A percentile compares a stretch with the other conserved stretches of the same genome.
phyloP scores from a whole-genome alignment of 2,329 filamentous ascomycete genomes.

The Cytospora piceicola region DNA sequence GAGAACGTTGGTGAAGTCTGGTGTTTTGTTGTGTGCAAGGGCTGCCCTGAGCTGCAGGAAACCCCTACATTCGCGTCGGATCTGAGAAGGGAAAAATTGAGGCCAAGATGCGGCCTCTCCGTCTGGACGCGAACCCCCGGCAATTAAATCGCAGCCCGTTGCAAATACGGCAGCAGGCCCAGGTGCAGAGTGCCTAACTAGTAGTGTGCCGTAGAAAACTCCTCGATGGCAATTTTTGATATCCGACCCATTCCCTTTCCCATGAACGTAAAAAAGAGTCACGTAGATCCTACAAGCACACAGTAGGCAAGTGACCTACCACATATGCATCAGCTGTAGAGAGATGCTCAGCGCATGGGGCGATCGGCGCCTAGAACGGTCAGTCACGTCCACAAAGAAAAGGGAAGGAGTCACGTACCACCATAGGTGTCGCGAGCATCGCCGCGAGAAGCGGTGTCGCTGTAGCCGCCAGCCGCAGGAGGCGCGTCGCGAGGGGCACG shows the following conservation, averaged over 20 bases:
- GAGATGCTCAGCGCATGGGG: constrained; percentile 24
- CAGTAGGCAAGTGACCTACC: constrained; percentile 27
- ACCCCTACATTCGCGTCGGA: constrained; percentile 24
- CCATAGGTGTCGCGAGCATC: constrained; percentile 39
- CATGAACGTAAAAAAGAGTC: constrained; percentile 29
- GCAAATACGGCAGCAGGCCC: constrained; percentile 30
- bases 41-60: constrained; percentile 25
- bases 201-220: constrained; percentile 28
- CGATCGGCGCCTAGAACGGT: constrained; percentile 30
- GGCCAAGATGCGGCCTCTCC: constrained; percentile 26
- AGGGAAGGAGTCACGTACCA: constrained; percentile 32
- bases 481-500: constrained; percentile 38
- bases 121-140: constrained; percentile 27
- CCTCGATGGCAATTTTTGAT: constrained; percentile 30
- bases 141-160: constrained; percentile 28
- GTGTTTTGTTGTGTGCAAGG: constrained; percentile 28
- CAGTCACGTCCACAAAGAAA: constrained; percentile 28
- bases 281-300: constrained; percentile 24
- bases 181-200: constrained; percentile 32
- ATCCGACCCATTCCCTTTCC: constrained; percentile 28
- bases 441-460: constrained; percentile 37
- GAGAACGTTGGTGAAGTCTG: constrained; percentile 29
- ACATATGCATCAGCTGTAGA: constrained; percentile 16
- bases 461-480: constrained; percentile 36
- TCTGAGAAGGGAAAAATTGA: constrained; percentile 25